Base-by-base conservation (phyloP, 129 eudicot genomes). In the Kitagawia praeruptora region DNA sequence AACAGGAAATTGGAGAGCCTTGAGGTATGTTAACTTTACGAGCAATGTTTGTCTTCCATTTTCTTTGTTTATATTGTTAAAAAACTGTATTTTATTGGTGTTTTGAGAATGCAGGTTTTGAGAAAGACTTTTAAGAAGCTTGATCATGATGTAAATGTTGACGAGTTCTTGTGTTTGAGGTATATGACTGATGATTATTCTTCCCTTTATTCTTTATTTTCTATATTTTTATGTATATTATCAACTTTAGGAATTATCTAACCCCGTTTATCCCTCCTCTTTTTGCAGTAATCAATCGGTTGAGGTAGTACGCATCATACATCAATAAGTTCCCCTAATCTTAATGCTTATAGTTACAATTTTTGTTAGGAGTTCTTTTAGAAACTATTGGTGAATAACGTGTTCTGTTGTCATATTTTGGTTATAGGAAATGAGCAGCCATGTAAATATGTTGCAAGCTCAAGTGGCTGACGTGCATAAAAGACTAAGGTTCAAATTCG, bases 1-100 rank as follows among this genome's bases (percentile, higher is more conserved):
- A 76, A 82, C 91, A 93, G 98, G 96, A 95, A 93, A 84, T 70
- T 95, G 86, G 98, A 95, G 93, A 88, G 97, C 88, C 97, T 95
- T 76, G 97, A 95, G 83, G 98, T 95, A 88, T 89, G 91, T 80
- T 78, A 34, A 70, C 54, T 19, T 37, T 74, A 15, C 8, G 15
- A 77, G 49, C 2, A 46, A 46, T 46, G 8, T 46, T 34, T 77
- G 40, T 31, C 64, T 40, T 70, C n/a, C 38, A 61, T 75, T 53
- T 69, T 46, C n/a, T 9, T 74, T 70, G 5, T 77, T 38, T 69
- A 46, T 46, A n/a, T 54, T 40, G 44, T 23, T 63, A 31, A 42
- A 37, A 63, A 8, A 28, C 39, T 70, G 21, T 74, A 42, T 56
- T 67, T 74, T 76, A 27, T 75, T 75, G 61, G 69, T 81, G 42